Base-by-base conservation (phyloP, 2,329 filamentous ascomycete genomes). In the Clarireedia monteithiana region DNA sequence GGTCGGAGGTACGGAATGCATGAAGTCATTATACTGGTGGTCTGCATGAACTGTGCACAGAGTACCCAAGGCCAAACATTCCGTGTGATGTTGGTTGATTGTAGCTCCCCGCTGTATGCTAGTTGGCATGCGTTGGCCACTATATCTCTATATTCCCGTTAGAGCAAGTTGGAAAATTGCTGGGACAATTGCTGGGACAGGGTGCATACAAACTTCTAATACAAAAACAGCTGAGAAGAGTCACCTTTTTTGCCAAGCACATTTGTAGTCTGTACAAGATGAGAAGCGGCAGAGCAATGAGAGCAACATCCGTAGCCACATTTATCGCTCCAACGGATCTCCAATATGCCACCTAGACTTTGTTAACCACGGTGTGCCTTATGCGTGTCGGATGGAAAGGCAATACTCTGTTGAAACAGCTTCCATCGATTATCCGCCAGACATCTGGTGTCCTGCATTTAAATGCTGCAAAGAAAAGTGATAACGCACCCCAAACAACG, bases 1-100 rank as follows among this genome's bases (percentile, higher is more conserved):
- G 49, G 49, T 7, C 36, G 30, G 5, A 51, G 20, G 14, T 51
- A 51, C 23, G 49, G 49, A 26, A 51, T 51, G n/a, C 49, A 51
- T 42, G 49, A 36, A 17, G 49, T 51, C 4, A 27, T 39, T 20
- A 51, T 27, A 44, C 23, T 51, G 15, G 42, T 26, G 17, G 36
- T 44, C 17, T 42, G 49, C 26, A 51, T 39, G n/a, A 50, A 6
- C 17, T 50, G 48, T 12, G 27, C 34, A 7, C 15, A 27, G 6
- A 50, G 27, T 23, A 50, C 17, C 45, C 45, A 48, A 27, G 45
- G 45, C 48, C 48, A 23, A 17, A 50, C n/a, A 23, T 10, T 20
- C 17, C 4, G 20, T 12, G 27, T 36, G 4, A 50, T 20, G 17
- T 38, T 50, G n/a, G 15, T 4, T 12, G 30, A 26, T 17, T 23